A percentile compares a stretch with the other conserved stretches of the same genome.
Evolutionary conservation across 139 green algal species (phyloP).

Genomic region (Chlamydomonas schloesseri): DNA sequence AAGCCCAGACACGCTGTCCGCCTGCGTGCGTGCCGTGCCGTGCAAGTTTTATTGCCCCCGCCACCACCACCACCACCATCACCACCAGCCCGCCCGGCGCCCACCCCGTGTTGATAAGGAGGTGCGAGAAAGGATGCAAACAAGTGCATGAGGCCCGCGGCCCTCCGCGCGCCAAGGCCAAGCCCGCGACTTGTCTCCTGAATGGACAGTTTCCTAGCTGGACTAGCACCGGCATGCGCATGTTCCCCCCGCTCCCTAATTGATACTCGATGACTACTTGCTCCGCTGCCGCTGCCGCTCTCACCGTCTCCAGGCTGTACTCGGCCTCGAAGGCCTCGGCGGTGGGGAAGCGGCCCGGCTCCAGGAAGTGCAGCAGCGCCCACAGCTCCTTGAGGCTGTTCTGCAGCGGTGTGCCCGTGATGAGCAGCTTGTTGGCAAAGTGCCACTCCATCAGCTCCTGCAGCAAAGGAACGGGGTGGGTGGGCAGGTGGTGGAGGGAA

Average conservation of each 20-base stretch:
- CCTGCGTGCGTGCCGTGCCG: conserved; percentile 34
- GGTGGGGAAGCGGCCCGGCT: conserved; percentile 83
- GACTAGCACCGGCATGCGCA: too few relatives aligned
- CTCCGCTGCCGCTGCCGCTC: neutral
- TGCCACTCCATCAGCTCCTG: conserved; percentile 51
- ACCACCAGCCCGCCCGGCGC: too few relatives aligned
- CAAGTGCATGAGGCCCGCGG: too few relatives aligned
- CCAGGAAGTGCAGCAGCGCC: conserved; percentile 93
- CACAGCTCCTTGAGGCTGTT: conserved; percentile 81
- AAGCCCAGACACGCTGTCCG: conserved; percentile 73
- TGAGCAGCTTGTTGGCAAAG: conserved; percentile 91
- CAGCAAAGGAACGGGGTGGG: neutral
- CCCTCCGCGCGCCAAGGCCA: too few relatives aligned
- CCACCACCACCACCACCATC: too few relatives aligned
- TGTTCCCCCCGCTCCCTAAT: too few relatives aligned
- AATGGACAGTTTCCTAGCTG: too few relatives aligned
- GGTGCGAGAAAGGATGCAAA: neutral
- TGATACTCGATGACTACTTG: too few relatives aligned
- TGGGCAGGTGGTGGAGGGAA: neutral
- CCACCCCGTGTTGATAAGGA: too few relatives aligned
- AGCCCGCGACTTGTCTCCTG: too few relatives aligned
- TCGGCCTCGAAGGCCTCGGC: conserved; percentile 78
- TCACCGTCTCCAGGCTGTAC: conserved; percentile 70
- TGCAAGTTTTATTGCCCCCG: too few relatives aligned
- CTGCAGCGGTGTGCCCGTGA: conserved; percentile 93